Percentiles rank a stretch among this genome's conserved stretches.
Conservation (phyloP, 2,329 filamentous ascomycete genomes). For the Alternaria sp. region DNA sequence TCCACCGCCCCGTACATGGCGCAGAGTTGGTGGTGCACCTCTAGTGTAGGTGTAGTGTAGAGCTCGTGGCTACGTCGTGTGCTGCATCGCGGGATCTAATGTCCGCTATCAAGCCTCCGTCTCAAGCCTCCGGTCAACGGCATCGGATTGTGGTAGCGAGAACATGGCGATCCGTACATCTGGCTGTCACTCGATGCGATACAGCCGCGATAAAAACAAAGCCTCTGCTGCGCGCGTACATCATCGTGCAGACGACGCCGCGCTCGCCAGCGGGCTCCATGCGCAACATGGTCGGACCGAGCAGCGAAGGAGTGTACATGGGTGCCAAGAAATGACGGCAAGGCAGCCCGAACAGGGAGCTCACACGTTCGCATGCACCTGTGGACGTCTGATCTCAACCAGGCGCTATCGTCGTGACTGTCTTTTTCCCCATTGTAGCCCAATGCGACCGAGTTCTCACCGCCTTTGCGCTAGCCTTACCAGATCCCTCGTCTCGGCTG, state of each 20-base stretch:
- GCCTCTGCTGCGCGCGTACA: conserved; percentile 3
- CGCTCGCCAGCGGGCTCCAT: background rate
- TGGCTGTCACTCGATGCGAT: background rate
- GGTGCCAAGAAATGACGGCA: conserved; percentile 6
- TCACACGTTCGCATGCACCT: conserved; percentile 23
- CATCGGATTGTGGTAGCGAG: background rate
- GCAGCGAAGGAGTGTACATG: background rate
- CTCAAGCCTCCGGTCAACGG: background rate
- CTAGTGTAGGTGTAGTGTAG: background rate
- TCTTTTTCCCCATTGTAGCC: conserved; percentile 29
- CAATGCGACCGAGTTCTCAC: conserved; percentile 45
- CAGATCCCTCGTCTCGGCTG: conserved; percentile 24
- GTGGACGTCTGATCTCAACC: conserved; percentile 30
- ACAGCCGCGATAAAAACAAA: background rate
- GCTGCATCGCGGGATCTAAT: background rate
- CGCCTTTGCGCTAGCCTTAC: conserved; percentile 32
- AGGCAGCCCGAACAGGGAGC: conserved; percentile 18
- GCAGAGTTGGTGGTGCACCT: background rate
- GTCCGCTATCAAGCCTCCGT: background rate
- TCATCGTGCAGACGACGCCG: conserved; percentile 15
- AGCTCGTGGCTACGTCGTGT: background rate
- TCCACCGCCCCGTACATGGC: conserved; percentile 2
- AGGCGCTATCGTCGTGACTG: conserved; percentile 27
- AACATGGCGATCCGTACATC: background rate
- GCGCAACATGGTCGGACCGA: conserved; percentile 13